Evolutionary conservation across 1,139 yeast species (phyloP).

Genomic region (Taiozyma onychis): DNA sequence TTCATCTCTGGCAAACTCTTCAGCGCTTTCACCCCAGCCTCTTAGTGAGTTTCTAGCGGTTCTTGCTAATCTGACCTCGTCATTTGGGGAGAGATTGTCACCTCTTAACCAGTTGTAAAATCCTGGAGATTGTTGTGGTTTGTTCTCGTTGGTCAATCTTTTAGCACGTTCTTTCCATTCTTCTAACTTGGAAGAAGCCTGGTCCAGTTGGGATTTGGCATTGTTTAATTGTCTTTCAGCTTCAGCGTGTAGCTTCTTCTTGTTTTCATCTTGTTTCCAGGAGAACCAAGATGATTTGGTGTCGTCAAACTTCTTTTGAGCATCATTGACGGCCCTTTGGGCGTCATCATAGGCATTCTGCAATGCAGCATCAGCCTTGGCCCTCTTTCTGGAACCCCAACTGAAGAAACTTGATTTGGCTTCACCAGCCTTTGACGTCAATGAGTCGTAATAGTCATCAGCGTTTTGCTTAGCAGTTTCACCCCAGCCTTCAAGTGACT

Average conservation of each 20-base stretch:
- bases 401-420: constrained; percentile 12
- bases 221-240: constrained; percentile 24
- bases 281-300: constrained; percentile 26
- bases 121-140: constrained; percentile 2
- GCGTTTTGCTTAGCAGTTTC: constrained; percentile 37
- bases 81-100: constrained; percentile 9
- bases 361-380: constrained; percentile 20
- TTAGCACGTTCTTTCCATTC: constrained; percentile 23
- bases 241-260: constrained; percentile 23
- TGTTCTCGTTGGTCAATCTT: constrained; percentile 10
- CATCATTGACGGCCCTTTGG: constrained; percentile 21
- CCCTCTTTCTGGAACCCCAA: constrained; percentile 12
- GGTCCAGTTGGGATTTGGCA: constrained; percentile 24
- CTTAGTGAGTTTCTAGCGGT: constrained; percentile 30
- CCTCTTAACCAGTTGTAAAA: constrained; percentile 26
- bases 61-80: constrained; percentile 26
- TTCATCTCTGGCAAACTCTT: constrained; percentile 36
- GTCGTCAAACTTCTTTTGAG: constrained; percentile 22
- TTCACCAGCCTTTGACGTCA: constrained; percentile 14
- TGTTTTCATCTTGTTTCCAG: constrained; percentile 21
- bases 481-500: constrained; percentile 37
- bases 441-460: constrained; percentile 31
- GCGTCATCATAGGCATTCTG: constrained; percentile 21
- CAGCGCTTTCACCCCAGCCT: constrained; percentile 43
- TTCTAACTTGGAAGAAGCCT: constrained; percentile 19